These are phyloP conservation scores for Pythium apleroticum DNA, from an alignment of 352 stramenopile genomes.

Conservation along the genomic window DNA sequence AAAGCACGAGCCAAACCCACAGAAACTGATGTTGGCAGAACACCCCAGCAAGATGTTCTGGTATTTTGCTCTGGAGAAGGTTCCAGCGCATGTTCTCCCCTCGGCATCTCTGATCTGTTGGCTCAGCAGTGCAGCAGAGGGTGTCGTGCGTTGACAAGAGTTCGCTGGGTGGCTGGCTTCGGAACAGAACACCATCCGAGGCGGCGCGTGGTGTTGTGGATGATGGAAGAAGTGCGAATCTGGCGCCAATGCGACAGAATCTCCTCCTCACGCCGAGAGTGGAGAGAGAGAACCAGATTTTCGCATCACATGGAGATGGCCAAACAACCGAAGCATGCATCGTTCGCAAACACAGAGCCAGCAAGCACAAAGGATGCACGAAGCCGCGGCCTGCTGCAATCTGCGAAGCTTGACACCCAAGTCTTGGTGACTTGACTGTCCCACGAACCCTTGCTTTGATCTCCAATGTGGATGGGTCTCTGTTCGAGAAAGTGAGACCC, in stretches of 20 bases:
- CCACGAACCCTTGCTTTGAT: constrained; percentile 7
- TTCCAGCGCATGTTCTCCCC: background rate
- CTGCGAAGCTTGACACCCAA: constrained; percentile 5
- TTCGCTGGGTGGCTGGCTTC: background rate
- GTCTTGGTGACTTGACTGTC: constrained; percentile 17
- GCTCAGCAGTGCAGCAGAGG: background rate
- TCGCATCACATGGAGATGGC: constrained; percentile 1
- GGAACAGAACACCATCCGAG: constrained; percentile 3
- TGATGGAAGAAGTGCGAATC: constrained; percentile 20
- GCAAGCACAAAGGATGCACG: constrained; percentile 5
- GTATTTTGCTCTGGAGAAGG: constrained; percentile 1
- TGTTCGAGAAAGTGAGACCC: constrained; percentile 2
- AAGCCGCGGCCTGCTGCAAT: constrained; percentile 1
- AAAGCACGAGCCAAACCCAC: background rate
- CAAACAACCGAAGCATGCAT: constrained; percentile 1
- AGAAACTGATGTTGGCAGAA: background rate
- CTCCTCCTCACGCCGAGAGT: constrained; percentile 13
- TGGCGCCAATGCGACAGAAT: constrained; percentile 19
- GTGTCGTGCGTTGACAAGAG: background rate
- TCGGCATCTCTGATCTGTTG: background rate
- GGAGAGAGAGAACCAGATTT: constrained; percentile 12
- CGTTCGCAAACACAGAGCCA: constrained; percentile 18
- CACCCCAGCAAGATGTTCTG: background rate
- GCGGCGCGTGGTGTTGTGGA: constrained; percentile 10
- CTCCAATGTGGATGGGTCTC: constrained; percentile 1